Evolutionary conservation across 2,329 filamentous ascomycete species (phyloP).

Genomic region (Colletotrichum truncatum): DNA sequence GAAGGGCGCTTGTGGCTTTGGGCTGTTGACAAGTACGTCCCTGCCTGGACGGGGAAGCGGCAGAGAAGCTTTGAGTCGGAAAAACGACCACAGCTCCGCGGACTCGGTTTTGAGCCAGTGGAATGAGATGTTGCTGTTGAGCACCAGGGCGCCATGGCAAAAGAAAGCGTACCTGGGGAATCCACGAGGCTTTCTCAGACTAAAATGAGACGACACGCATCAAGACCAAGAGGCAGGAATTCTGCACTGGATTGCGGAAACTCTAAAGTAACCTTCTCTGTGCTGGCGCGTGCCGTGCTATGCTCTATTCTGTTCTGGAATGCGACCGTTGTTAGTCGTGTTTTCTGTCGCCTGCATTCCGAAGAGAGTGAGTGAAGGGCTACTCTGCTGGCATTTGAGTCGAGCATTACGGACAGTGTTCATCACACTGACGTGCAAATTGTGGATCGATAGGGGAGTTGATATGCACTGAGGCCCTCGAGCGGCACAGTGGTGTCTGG

Average conservation of each 20-base stretch:
- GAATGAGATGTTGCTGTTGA: not conserved
- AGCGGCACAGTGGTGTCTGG: slow-evolving; percentile 18
- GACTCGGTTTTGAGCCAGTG: not conserved
- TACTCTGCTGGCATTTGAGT: not conserved
- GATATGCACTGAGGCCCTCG: slow-evolving; percentile 21
- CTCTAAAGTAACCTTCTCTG: slow-evolving; percentile 28
- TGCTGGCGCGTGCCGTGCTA: not conserved
- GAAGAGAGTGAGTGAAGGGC: not conserved
- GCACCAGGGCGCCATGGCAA: slow-evolving; percentile 15
- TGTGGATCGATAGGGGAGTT: slow-evolving; percentile 21
- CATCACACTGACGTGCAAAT: slow-evolving; percentile 24
- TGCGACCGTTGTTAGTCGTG: not conserved
- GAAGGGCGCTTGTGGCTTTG: not conserved
- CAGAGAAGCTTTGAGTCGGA: not conserved
- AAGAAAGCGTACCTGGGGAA: slow-evolving; percentile 25
- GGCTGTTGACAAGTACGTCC: not conserved
- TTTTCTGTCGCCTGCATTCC: not conserved
- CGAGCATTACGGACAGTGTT: slow-evolving; percentile 4
- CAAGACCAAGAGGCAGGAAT: slow-evolving; percentile 3
- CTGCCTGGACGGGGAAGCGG: not conserved
- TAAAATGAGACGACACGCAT: slow-evolving; percentile 20
- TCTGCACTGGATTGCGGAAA: slow-evolving; percentile 9
- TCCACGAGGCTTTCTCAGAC: slow-evolving; percentile 10
- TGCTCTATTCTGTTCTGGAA: not conserved
- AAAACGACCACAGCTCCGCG: not conserved